Evolutionary conservation across 371 early-diverging fungal species (phyloP).

Genomic region (Apophysomyces variabilis): DNA sequence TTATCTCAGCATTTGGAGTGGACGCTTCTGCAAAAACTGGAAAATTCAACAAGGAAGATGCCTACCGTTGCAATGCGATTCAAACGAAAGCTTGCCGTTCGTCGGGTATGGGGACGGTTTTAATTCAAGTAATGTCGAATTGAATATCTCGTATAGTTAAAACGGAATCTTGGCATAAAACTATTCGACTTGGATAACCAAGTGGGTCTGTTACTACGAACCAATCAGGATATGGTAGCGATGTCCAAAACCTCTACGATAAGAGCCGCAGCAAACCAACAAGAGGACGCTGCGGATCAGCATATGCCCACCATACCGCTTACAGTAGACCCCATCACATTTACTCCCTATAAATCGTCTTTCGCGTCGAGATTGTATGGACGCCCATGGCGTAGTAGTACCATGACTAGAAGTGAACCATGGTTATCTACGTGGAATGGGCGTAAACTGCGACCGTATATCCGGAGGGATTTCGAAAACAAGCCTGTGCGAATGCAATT

Average conservation of each 20-base stretch:
- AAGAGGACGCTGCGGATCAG: conserved; percentile 11
- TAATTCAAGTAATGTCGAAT: not conserved
- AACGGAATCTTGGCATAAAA: conserved; percentile 64
- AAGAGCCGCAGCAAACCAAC: conserved; percentile 29
- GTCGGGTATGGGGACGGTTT: conserved; percentile 39
- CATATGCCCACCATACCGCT: conserved; percentile 10
- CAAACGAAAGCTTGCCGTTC: conserved; percentile 68
- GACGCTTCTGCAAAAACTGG: conserved; percentile 59
- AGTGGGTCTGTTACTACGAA: conserved; percentile 46
- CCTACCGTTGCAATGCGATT: conserved; percentile 59
- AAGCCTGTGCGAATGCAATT: conserved; percentile 51
- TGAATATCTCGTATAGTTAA: conserved; percentile 33
- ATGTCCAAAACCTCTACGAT: conserved; percentile 40
- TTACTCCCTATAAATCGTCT: conserved; percentile 68
- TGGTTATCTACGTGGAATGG: conserved; percentile 70
- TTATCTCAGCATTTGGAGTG: conserved; percentile 60
- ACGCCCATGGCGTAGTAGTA: conserved; percentile 51
- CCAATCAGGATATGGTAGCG: conserved; percentile 35
- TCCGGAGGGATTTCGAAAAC: conserved; percentile 71
- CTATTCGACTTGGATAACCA: conserved; percentile 65
- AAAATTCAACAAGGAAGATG: conserved; percentile 53
- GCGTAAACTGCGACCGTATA: conserved; percentile 65
- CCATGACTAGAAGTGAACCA: conserved; percentile 60
- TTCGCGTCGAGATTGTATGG: conserved; percentile 80
- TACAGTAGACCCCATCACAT: conserved; percentile 30